Conservation (phyloP, 345 rosid species). For the Aurinia saxatilis region DNA sequence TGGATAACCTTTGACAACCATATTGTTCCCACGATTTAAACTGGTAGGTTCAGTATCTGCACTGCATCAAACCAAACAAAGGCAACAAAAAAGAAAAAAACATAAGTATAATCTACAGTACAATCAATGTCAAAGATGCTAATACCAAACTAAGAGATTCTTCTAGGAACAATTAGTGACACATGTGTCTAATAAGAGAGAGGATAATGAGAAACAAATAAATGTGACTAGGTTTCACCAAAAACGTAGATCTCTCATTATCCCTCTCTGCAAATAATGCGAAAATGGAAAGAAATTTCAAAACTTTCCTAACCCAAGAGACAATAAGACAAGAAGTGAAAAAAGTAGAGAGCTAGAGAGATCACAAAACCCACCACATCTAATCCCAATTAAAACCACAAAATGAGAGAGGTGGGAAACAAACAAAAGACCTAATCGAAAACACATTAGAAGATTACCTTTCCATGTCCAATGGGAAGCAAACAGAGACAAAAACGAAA, state of each 20-base stretch:
- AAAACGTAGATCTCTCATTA: slow-evolving; percentile 1
- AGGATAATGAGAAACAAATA: too few relatives aligned
- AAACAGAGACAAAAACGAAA: slow-evolving; percentile 34
- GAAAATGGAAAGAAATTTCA: background rate
- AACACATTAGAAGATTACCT: slow-evolving; percentile 34
- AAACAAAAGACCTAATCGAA: background rate
- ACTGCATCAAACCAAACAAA: slow-evolving; percentile 32
- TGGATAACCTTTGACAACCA: slow-evolving; percentile 56
- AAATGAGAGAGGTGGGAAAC: background rate
- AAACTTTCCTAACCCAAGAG: background rate
- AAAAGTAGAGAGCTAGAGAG: too few relatives aligned
- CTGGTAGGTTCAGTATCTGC: slow-evolving; percentile 40
- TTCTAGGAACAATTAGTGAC: background rate
- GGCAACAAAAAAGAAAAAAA: background rate
- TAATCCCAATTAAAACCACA: background rate
- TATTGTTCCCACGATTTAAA: slow-evolving; percentile 28
- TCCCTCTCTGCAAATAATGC: background rate
- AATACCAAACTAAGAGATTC: background rate
- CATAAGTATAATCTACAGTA: background rate
- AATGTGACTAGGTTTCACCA: background rate
- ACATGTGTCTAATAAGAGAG: too few relatives aligned
- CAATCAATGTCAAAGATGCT: background rate
- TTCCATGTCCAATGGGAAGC: slow-evolving; percentile 34
- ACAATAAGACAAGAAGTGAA: slow-evolving; percentile 1
- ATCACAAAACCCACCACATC: background rate